Percentiles rank a stretch among this genome's conserved stretches.
These are phyloP conservation scores for Backusella macrospora DNA, from an alignment of 192 early-diverging fungal genomes.

Conservation along the genomic window DNA sequence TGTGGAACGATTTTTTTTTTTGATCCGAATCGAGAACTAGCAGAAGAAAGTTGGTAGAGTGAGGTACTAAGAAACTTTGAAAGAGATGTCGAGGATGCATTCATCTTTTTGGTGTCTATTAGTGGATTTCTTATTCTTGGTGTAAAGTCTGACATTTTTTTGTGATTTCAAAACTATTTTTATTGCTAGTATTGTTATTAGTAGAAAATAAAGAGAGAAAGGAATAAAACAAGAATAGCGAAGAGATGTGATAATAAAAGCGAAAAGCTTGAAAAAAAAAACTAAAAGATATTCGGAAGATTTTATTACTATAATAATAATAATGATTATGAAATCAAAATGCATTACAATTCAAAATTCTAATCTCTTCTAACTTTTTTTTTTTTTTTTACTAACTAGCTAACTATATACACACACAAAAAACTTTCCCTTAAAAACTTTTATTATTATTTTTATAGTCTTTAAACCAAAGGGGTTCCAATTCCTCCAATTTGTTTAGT, in stretches of 20 bases:
- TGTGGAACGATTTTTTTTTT: background rate
- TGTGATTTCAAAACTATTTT: background rate
- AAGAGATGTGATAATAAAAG: too few species aligned
- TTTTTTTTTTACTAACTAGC: background rate
- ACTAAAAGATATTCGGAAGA: too few species aligned
- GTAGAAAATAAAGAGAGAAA: background rate
- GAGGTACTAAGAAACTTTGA: conserved; percentile 9
- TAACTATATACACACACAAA: background rate
- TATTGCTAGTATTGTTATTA: too few species aligned
- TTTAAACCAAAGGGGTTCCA: conserved; percentile 29
- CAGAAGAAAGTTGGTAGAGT: conserved; percentile 15
- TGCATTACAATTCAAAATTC: background rate
- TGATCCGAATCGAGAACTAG: background rate
- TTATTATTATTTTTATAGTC: conserved; percentile 22
- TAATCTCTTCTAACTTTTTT: background rate
- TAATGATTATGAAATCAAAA: background rate
- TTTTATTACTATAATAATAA: background rate
- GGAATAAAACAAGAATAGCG: background rate
- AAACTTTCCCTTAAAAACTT: conserved; percentile 9
- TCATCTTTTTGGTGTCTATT: conserved; percentile 1
- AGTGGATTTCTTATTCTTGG: conserved; percentile 4
- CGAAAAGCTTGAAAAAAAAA: too few species aligned
- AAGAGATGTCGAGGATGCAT: conserved; percentile 6
- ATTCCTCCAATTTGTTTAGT: conserved; percentile 13
- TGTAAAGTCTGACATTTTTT: background rate